Evolutionary conservation across 495 filamentous ascomycete genomes (phyloP).

Genomic region (Echria macrotheca): DNA sequence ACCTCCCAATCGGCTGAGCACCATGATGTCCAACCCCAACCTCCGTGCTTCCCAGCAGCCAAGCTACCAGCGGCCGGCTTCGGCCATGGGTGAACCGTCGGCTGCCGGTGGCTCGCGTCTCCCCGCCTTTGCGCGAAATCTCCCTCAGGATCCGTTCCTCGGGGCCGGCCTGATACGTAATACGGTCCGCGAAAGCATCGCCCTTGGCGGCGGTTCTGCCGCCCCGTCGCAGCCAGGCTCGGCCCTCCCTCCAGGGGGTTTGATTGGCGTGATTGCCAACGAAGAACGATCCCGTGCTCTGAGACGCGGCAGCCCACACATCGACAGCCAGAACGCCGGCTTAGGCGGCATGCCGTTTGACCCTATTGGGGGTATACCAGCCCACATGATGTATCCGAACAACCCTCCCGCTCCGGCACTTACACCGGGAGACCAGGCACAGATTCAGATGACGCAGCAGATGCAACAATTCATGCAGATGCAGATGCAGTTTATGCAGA

Average conservation of each 20-base stretch:
- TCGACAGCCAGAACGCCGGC: conserved; percentile 37
- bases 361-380: conserved; percentile 39
- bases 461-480: conserved; percentile 89
- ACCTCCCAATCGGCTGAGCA: conserved; percentile 66
- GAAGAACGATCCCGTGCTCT: conserved; percentile 76
- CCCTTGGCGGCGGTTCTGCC: conserved; percentile 59
- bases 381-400: conserved; percentile 44
- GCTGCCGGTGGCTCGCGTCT: conserved; percentile 28
- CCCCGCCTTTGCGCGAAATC: conserved; percentile 79
- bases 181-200: conserved; percentile 69
- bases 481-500: conserved; percentile 90
- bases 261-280: conserved; percentile 84
- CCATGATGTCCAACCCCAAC: conserved; percentile 60
- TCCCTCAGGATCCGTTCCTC: conserved; percentile 86
- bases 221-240: conserved; percentile 22
- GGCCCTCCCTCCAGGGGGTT: conserved; percentile 55
- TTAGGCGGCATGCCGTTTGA: conserved; percentile 32
- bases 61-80: conserved; percentile 32
- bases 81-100: conserved; percentile 23
- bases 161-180: conserved; percentile 75
- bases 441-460: conserved; percentile 79
- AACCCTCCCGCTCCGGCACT: conserved; percentile 33
- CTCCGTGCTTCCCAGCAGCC: conserved; percentile 43
- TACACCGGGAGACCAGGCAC: conserved; percentile 65
- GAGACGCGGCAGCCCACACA: conserved; percentile 72